phyloP scores from a whole-genome alignment of 2,329 filamentous ascomycete genomes.

The Cryphonectria radicalis region DNA sequence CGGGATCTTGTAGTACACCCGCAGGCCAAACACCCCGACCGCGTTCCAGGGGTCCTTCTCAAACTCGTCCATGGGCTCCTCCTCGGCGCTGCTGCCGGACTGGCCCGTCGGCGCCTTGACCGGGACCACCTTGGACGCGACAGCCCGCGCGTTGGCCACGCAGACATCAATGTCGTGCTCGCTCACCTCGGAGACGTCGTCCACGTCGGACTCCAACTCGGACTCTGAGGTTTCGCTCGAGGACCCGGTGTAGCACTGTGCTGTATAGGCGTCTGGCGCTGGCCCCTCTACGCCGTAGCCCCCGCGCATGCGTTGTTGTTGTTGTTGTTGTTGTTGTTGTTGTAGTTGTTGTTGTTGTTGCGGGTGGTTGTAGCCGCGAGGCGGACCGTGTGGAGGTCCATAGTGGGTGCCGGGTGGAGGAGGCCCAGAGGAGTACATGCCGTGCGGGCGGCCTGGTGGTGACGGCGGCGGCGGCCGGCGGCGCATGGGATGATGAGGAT shows the following conservation, averaged over 20 bases:
- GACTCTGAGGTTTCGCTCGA: conserved; percentile 13
- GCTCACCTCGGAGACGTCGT: conserved; percentile 36
- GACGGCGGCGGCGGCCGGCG: background rate
- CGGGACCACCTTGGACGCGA: conserved; percentile 7
- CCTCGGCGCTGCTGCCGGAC: conserved; percentile 30
- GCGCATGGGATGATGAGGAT: background rate
- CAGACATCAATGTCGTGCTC: conserved; percentile 37
- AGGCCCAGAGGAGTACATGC: conserved; percentile 15
- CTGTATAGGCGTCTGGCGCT: background rate
- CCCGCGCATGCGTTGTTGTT: conserved; percentile 9
- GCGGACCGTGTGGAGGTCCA: conserved; percentile 18
- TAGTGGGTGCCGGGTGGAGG: conserved; percentile 17
- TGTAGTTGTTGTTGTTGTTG: conserved; percentile 9
- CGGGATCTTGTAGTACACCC: conserved; percentile 57
- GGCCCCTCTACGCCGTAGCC: background rate
- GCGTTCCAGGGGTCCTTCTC: conserved; percentile 65
- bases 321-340: too few species aligned
- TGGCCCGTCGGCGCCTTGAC: conserved; percentile 17
- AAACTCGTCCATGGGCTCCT: conserved; percentile 51
- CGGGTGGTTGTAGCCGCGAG: background rate
- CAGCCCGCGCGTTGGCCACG: conserved; percentile 22
- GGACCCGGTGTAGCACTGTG: background rate
- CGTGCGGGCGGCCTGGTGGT: background rate
- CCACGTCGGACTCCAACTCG: conserved; percentile 31
- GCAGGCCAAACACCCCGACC: conserved; percentile 61